Conservation (phyloP, 257 asterid species). For the Solanum lycopersicoides region DNA sequence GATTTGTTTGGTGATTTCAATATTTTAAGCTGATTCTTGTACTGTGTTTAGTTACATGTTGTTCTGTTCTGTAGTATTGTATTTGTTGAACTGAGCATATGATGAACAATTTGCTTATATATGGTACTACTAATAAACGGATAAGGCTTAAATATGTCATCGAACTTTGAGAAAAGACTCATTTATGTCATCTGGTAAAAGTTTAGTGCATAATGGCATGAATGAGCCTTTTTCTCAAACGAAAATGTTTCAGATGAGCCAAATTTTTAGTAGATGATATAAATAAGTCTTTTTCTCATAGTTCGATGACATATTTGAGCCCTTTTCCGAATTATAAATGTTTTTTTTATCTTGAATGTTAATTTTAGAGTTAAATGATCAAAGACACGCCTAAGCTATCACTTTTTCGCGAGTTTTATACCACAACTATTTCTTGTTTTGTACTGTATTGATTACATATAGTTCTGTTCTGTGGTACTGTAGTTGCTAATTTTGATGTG, state of each 20-base stretch:
- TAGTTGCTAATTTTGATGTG: not conserved
- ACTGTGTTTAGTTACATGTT: not conserved
- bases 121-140: not conserved
- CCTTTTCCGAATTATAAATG: not conserved
- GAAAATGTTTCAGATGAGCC: too few relatives aligned
- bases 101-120: not conserved
- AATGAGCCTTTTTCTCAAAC: too few relatives aligned
- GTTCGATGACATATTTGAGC: too few relatives aligned
- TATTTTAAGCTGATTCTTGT: not conserved
- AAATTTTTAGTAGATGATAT: too few relatives aligned
- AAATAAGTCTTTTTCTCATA: too few relatives aligned
- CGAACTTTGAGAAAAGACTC: too few relatives aligned
- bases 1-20: not conserved
- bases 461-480: not conserved
- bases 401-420: not conserved
- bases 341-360: not conserved
- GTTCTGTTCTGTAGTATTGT: not conserved
- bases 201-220: too few relatives aligned
- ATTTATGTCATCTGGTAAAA: too few relatives aligned
- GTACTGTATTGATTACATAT: not conserved
- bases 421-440: not conserved
- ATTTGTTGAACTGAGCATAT: not conserved
- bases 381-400: not conserved
- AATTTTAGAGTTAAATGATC: not conserved
- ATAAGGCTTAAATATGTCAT: too few relatives aligned